These are phyloP conservation scores for Pezicula rhizophila DNA, from an alignment of 2,329 filamentous ascomycete species.

Conservation along the genomic window DNA sequence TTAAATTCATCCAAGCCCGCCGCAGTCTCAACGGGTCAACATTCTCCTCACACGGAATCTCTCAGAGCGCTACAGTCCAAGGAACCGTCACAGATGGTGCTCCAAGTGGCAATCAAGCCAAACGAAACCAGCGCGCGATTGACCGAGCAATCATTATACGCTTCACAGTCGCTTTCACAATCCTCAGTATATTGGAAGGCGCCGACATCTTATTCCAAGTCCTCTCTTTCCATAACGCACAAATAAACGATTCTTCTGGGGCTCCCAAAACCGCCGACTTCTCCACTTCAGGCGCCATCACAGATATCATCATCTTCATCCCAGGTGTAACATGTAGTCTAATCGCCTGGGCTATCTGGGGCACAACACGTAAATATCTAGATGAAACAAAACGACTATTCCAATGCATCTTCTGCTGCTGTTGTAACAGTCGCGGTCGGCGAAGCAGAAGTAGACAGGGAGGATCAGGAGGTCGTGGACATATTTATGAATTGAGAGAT, in stretches of 20 bases:
- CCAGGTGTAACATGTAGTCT: slow-evolving; percentile 4
- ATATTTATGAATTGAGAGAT: neutral
- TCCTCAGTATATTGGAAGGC: slow-evolving; percentile 4
- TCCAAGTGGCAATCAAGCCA: neutral
- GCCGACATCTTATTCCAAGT: slow-evolving; percentile 4
- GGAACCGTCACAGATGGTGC: neutral
- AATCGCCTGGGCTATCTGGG: slow-evolving; percentile 2
- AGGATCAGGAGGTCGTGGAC: neutral
- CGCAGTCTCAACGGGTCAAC: neutral
- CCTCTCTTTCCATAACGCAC: slow-evolving; percentile 1
- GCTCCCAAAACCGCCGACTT: neutral
- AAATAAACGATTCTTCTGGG: neutral
- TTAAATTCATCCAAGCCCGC: slow-evolving; percentile 1
- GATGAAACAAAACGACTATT: neutral
- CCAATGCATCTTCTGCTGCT: neutral
- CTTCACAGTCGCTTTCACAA: slow-evolving; percentile 4
- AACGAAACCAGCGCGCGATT: neutral
- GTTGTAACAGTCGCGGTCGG: neutral
- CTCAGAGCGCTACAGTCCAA: neutral
- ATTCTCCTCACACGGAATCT: neutral
- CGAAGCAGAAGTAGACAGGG: neutral
- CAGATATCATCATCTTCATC: slow-evolving; percentile 1
- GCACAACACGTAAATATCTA: slow-evolving; percentile 1
- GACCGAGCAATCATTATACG: slow-evolving; percentile 7
- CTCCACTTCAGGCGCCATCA: neutral